These are phyloP conservation scores for Boletus pseudo-olivaceus DNA, from an alignment of 768 basidiomycete species.

Conservation along the genomic window DNA sequence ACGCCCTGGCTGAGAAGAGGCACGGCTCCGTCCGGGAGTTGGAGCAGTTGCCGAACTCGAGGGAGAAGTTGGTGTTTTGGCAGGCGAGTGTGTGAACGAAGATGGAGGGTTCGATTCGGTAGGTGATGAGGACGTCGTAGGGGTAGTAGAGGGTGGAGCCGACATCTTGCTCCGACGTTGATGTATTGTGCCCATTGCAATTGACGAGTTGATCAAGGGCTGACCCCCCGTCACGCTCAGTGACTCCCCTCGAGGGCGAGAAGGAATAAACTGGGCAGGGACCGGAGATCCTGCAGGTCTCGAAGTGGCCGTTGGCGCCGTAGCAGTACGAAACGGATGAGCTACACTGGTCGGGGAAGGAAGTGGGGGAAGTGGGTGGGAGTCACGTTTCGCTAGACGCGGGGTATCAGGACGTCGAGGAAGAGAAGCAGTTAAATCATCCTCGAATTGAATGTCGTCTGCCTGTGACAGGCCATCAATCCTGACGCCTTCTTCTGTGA, in stretches of 20 bases:
- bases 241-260: constrained; percentile 54
- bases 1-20: constrained; percentile 75
- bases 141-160: constrained; percentile 44
- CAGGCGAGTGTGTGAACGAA: constrained; percentile 30
- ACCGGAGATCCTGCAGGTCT: constrained; percentile 50
- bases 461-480: constrained; percentile 34
- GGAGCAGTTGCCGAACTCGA: constrained; percentile 36
- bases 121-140: constrained; percentile 30
- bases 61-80: constrained; percentile 38
- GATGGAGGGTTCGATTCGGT: constrained; percentile 38
- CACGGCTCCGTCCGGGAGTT: constrained; percentile 51
- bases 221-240: constrained; percentile 37
- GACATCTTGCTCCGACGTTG: constrained; percentile 67
- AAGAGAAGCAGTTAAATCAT: constrained; percentile 30
- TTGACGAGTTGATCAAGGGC: constrained; percentile 57
- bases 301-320: constrained; percentile 15
- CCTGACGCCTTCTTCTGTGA: constrained; percentile 56
- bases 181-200: constrained; percentile 61
- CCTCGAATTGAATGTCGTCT: constrained; percentile 27
- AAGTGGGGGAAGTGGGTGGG: constrained; percentile 66
- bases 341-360: constrained; percentile 44
- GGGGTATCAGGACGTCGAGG: constrained; percentile 40
- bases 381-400: constrained; percentile 45
- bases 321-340: constrained; percentile 29
- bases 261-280: constrained; percentile 36